Evolutionary conservation across 2,329 filamentous ascomycete genomes (phyloP), one percentile per base, ranked within the genome.

Genomic region (Fusarium protoensiforme): DNA sequence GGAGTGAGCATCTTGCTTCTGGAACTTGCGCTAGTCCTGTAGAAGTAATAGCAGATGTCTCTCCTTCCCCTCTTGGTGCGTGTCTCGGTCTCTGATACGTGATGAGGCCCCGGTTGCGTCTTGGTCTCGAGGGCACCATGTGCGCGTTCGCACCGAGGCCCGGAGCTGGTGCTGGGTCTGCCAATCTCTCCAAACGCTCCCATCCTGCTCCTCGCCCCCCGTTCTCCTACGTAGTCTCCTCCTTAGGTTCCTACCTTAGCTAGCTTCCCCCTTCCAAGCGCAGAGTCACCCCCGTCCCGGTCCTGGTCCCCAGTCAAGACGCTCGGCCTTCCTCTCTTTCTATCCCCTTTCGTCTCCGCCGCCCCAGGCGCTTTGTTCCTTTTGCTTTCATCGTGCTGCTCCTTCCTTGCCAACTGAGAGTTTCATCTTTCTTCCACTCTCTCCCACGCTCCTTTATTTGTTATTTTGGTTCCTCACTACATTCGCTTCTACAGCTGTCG

Each of bases 321-420:
- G 68, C 62, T 69, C 68, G 75, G 48, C 65, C 68, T 69, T 60
- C 74, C 65, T 72, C 57, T 67, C 71, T 59, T 74, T 74, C 71
- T 74, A 74, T 74, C 75, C 76, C 76, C 75, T 78, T 78, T 78
- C 69, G 72, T 65, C 67, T 76, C 76, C 70, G 65, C 69, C 66
- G 67, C 73, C 67, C 71, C 67, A 68, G 71, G 69, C 72, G 72
- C 70, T 74, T 75, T 74, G 64, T 75, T 77, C 69, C 59, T 76
- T 63, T 73, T 72, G 68, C 68, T 75, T 72, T 74, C 59, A 68
- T 80, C 75, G 68, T 78, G 71, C 71, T 77, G 78, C 79, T 80
- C 76, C 76, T 78, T 81, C 78, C 79, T 83, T 82, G 84, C 85
- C 86, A 88, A 88, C 85, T 84, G 87, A 87, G 87, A 85, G 85